Conservation (phyloP, 306 rosid species). For the Herpetospermum pedunculosum region DNA sequence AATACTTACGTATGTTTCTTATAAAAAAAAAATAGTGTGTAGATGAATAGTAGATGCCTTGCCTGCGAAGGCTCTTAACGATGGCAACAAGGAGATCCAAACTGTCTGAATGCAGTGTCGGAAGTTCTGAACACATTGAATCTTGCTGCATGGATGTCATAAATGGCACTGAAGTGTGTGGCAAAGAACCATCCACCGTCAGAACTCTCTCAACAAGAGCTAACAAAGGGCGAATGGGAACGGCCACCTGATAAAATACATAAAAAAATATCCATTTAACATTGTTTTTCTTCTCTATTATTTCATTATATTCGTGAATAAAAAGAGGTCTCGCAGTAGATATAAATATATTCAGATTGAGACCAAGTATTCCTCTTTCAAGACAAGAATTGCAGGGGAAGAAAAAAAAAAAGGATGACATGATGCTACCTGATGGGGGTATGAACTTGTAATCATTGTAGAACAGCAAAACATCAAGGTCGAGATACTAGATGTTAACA, state of each 20-base stretch:
- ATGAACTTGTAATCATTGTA: slow-evolving; percentile 56
- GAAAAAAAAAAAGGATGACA: slow-evolving; percentile 1
- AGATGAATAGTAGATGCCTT: slow-evolving; percentile 9
- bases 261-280: neutral
- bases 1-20: no score
- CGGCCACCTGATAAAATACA: slow-evolving; percentile 40
- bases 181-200: slow-evolving; percentile 63
- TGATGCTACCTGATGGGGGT: slow-evolving; percentile 57
- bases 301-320: neutral
- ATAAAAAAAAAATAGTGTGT: no score
- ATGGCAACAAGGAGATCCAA: slow-evolving; percentile 64
- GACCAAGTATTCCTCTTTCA: neutral
- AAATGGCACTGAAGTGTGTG: slow-evolving; percentile 47
- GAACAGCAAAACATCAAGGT: slow-evolving; percentile 59
- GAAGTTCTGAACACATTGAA: slow-evolving; percentile 71
- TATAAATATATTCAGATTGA: neutral
- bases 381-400: neutral
- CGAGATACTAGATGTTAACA: slow-evolving; percentile 33
- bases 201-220: slow-evolving; percentile 64
- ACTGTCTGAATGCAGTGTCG: slow-evolving; percentile 51
- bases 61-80: slow-evolving; percentile 61
- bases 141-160: slow-evolving; percentile 71
- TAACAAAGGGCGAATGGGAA: slow-evolving; percentile 49
- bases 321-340: neutral
- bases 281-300: slow-evolving; percentile 1